Percentiles rank a stretch among this genome's conserved stretches.
These are phyloP conservation scores for Metarhizium humberi DNA, from an alignment of 2,329 filamentous ascomycete genomes.

Conservation along the genomic window DNA sequence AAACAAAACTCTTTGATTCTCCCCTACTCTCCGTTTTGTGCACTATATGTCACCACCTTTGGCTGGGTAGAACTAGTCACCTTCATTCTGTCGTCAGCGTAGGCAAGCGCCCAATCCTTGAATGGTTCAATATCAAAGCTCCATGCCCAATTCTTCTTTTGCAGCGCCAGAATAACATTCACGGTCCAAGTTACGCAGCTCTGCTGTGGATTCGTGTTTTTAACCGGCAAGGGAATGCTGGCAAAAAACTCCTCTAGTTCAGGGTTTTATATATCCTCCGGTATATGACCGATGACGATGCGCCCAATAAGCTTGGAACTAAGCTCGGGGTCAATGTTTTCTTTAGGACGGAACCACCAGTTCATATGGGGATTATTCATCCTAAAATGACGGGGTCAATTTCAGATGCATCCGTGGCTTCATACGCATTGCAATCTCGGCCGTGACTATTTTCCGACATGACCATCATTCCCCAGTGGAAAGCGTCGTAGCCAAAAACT, in stretches of 20 bases:
- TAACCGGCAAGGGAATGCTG: slow-evolving; percentile 17
- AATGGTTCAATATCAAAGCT: slow-evolving; percentile 15
- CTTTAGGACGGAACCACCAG: slow-evolving; percentile 18
- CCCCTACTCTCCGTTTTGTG: no score
- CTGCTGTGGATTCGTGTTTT: slow-evolving; percentile 23
- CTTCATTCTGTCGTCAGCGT: slow-evolving; percentile 19
- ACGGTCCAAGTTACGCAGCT: slow-evolving; percentile 24
- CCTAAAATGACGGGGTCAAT: slow-evolving; percentile 22
- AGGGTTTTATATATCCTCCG: slow-evolving; percentile 7
- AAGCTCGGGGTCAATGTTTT: slow-evolving; percentile 9
- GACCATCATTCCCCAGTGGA: slow-evolving; percentile 22
- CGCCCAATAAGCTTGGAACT: slow-evolving; percentile 17
- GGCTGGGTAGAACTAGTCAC: slow-evolving; percentile 8
- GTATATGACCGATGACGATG: slow-evolving; percentile 17
- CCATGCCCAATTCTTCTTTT: slow-evolving; percentile 14
- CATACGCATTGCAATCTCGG: slow-evolving; percentile 12
- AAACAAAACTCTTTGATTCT: no score
- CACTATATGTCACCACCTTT: neutral
- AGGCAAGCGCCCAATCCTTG: slow-evolving; percentile 17
- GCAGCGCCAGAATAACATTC: slow-evolving; percentile 16
- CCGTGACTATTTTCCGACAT: slow-evolving; percentile 11
- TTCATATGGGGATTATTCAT: slow-evolving; percentile 22
- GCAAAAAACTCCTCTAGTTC: slow-evolving; percentile 15
- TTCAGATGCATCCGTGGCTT: slow-evolving; percentile 20
- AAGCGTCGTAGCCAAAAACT: slow-evolving; percentile 19